Evolutionary conservation across 805 yeast genomes (phyloP), one percentile per base, ranked within the genome.

Genomic region (Cyberlindnera maclurae): DNA sequence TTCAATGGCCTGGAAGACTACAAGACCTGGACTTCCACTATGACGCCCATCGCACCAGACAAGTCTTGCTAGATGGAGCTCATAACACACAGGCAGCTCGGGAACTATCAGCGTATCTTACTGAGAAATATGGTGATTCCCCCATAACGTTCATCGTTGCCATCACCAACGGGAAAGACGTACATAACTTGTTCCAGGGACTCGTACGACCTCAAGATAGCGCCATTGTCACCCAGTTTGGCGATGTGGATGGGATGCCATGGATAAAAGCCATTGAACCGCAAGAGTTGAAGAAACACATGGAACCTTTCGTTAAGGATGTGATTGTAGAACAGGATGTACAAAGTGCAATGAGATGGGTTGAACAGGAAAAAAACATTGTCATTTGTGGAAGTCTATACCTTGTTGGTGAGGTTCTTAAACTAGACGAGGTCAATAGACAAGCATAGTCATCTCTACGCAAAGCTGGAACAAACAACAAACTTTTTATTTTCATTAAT

Each of bases 1-100:
- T 88, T 0, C 45, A 49, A 8, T 89, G 97, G 97, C 95, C 95
- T 0, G 97, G 97, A 1, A 64, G 98, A 43, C 62, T 93, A 37
- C 96, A 93, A 51, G 43, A 54, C 22, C 22, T 75, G 12, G 43
- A 59, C 4, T 49, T 68, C n/a, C 46, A 52, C 7, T 48, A 55
- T 12, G 41, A 52, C 2, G 37, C 60, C 1, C 36, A 37, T 1
- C 49, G 45, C 6, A 36, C 57, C 3, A 47, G 57, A 2, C 45
- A 50, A 1, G 58, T 78, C 0, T 59, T 93, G 4, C 52, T 93
- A 2, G 97, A 90, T 61, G 97, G 97, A 3, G 97, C 97, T 0
- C 97, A 93, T 57, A 93, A 93, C 55, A 78, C 76, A 5, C 77
- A 79, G 43, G 95, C 97, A 0, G 93, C 96, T 0, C 59, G 62